Evolutionary conservation across 495 filamentous ascomycete species (phyloP).

Genomic region (Talaromyces liani): DNA sequence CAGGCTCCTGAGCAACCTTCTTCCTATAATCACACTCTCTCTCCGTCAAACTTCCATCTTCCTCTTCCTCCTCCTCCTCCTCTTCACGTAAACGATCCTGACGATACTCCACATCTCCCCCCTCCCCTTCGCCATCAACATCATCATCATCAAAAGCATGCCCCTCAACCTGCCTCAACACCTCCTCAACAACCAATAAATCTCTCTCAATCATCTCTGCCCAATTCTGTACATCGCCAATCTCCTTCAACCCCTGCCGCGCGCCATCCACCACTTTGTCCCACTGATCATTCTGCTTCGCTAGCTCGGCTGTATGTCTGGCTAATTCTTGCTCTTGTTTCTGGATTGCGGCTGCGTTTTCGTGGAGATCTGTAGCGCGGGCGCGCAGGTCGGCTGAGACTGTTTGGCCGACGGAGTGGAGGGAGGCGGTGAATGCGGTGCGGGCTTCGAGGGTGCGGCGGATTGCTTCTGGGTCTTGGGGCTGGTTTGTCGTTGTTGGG

Average conservation of each 20-base stretch:
- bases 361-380: constrained; percentile 68
- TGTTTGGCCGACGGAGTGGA: constrained; percentile 60
- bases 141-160: constrained; percentile 17
- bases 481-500: constrained; percentile 11
- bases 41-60: constrained; percentile 7
- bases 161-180: constrained; percentile 56
- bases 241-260: constrained; percentile 72
- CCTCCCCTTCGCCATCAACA: constrained; percentile 16
- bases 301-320: constrained; percentile 56
- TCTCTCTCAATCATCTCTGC: constrained; percentile 93
- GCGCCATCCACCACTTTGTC: constrained; percentile 60
- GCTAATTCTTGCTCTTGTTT: constrained; percentile 66
- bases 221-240: constrained; percentile 97
- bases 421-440: constrained; percentile 68
- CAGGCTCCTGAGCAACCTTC: constrained; percentile 4
- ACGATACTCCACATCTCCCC: neutral
- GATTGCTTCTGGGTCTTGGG: constrained; percentile 8
- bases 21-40: constrained; percentile 6
- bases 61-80: neutral
- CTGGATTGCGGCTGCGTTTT: constrained; percentile 59
- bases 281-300: constrained; percentile 64
- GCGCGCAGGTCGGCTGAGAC: constrained; percentile 62
- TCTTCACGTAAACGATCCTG: neutral
- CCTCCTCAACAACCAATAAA: constrained; percentile 82
- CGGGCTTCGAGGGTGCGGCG: constrained; percentile 58